Percentiles rank a stretch among this genome's conserved stretches.
These are phyloP conservation scores for Dioszegia aurantiaca DNA, from an alignment of 768 basidiomycete genomes.

Conservation along the genomic window DNA sequence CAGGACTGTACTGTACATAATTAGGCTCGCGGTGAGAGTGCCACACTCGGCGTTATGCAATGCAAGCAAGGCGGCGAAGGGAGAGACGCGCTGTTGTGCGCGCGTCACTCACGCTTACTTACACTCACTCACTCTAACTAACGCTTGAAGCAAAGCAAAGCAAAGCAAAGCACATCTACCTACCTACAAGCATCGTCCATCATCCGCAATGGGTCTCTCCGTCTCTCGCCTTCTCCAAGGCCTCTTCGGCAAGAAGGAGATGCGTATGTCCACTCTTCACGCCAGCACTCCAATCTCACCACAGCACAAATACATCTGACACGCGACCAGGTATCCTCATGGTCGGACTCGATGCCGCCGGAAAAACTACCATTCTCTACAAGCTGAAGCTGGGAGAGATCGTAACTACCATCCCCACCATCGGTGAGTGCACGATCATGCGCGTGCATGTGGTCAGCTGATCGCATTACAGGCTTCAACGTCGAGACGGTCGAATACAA, in stretches of 20 bases:
- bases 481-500: slow-evolving; percentile 99
- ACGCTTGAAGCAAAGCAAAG: too few species aligned
- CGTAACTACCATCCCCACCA: slow-evolving; percentile 99
- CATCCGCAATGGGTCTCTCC: slow-evolving; percentile 53
- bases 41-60: slow-evolving; percentile 10
- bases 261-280: slow-evolving; percentile 67
- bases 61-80: slow-evolving; percentile 9
- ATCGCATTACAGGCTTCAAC: slow-evolving; percentile 75
- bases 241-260: slow-evolving; percentile 98
- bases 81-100: too few species aligned
- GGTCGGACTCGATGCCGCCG: slow-evolving; percentile 99
- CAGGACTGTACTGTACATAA: neutral
- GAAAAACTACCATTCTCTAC: slow-evolving; percentile 94
- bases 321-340: slow-evolving; percentile 80
- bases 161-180: neutral
- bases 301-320: neutral
- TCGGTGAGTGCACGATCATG: slow-evolving; percentile 64
- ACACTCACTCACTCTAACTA: too few species aligned
- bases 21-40: neutral
- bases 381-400: slow-evolving; percentile 99
- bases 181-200: slow-evolving; percentile 2
- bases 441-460: neutral
- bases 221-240: slow-evolving; percentile 63
- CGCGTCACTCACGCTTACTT: too few species aligned
- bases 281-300: slow-evolving; percentile 28